Percentiles rank a stretch among this genome's conserved stretches.
Conservation (phyloP, 805 yeast genomes). For the Zygotorulaspora danielsina region DNA sequence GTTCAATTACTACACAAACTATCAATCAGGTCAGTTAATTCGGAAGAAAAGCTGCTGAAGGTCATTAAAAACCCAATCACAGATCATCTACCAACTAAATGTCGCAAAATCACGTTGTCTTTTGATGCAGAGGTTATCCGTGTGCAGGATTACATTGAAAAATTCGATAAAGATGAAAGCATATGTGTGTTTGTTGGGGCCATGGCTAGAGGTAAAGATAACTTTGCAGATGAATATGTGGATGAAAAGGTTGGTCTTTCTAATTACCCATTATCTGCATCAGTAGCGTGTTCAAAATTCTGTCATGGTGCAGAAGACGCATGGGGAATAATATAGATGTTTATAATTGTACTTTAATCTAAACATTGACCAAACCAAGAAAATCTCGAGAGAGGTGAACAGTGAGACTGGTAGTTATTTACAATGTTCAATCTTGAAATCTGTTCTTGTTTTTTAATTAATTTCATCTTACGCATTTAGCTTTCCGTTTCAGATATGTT, state of each 20-base stretch:
- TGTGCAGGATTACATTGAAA: constrained; percentile 80
- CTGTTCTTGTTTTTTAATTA: too few species aligned
- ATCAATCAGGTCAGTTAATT: constrained; percentile 89
- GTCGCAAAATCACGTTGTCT: constrained; percentile 87
- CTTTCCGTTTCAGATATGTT: constrained; percentile 1
- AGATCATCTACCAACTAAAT: constrained; percentile 93
- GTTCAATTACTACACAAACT: constrained; percentile 91
- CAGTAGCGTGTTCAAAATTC: constrained; percentile 96
- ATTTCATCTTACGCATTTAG: too few species aligned
- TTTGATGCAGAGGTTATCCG: constrained; percentile 85
- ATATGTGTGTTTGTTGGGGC: constrained; percentile 98
- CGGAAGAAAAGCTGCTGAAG: constrained; percentile 88
- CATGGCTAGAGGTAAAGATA: constrained; percentile 98
- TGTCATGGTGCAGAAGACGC: constrained; percentile 99
- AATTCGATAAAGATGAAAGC: constrained; percentile 82
- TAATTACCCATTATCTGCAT: constrained; percentile 91
- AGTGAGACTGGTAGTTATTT: not conserved
- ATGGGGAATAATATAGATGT: constrained; percentile 65
- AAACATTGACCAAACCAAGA: not conserved
- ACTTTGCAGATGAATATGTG: constrained; percentile 93
- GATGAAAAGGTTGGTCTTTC: constrained; percentile 96
- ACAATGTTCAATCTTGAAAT: too few species aligned
- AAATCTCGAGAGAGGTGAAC: not conserved
- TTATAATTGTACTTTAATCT: constrained; percentile 9
- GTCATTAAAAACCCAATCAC: constrained; percentile 97